These are phyloP conservation scores for Endotrypanum monterogeii DNA, from an alignment of 208 protist genomes.

Conservation along the genomic window DNA sequence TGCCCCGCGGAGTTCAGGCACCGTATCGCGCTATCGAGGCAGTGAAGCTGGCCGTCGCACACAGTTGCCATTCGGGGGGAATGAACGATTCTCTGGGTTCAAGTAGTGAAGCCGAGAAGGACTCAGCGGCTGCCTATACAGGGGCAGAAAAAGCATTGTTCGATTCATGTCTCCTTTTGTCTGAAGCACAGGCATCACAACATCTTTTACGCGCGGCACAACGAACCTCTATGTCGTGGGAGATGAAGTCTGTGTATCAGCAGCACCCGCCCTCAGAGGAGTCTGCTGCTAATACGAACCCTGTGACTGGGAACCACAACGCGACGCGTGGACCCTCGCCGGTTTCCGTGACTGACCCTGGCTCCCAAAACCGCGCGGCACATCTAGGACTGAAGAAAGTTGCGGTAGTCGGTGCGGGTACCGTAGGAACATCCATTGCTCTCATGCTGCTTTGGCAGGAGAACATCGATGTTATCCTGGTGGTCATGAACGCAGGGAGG, in stretches of 20 bases:
- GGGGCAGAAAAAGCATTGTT: constrained; percentile 59
- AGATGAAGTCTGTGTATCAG: not conserved
- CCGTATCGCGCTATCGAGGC: constrained; percentile 52
- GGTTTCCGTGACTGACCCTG: not conserved
- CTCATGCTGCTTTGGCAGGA: constrained; percentile 58
- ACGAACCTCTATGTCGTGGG: constrained; percentile 28
- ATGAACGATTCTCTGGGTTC: not conserved
- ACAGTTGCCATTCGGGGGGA: constrained; percentile 4
- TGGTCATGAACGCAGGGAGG: constrained; percentile 62
- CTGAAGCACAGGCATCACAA: constrained; percentile 61
- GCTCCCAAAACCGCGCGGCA: not conserved
- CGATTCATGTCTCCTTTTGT: constrained; percentile 29
- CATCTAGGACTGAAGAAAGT: constrained; percentile 32
- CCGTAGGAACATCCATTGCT: constrained; percentile 78
- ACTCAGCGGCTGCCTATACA: constrained; percentile 19
- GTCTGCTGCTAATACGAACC: not conserved
- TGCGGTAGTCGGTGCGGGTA: constrained; percentile 82
- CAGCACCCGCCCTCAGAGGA: constrained; percentile 4
- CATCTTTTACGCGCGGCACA: constrained; percentile 73
- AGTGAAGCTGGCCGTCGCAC: constrained; percentile 33
- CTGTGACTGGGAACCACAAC: not conserved
- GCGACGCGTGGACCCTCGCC: not conserved
- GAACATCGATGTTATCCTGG: constrained; percentile 66
- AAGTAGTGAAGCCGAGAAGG: not conserved
- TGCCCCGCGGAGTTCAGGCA: constrained; percentile 40